Conservation (phyloP, 108 stramenopile genomes). For the Discostella stelligeroides region DNA sequence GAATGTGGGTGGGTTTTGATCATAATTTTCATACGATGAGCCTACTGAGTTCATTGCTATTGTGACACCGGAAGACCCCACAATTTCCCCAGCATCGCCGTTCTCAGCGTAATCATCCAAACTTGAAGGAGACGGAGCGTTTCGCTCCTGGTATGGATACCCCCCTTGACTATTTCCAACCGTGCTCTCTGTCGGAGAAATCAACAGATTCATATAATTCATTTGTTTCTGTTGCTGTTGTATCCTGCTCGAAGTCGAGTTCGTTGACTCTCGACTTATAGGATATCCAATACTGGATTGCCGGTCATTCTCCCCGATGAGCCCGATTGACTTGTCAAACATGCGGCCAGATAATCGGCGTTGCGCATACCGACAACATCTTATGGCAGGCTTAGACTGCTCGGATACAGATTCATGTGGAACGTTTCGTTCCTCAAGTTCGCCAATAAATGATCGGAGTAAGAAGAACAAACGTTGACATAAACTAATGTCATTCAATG, state of each 20-base stretch:
- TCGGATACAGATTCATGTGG: slow-evolving; percentile 6
- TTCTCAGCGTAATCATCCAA: slow-evolving; percentile 1
- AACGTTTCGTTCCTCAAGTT: slow-evolving; percentile 37
- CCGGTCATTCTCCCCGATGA: slow-evolving; percentile 17
- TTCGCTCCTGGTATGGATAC: slow-evolving; percentile 1
- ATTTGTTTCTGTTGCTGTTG: slow-evolving; percentile 9
- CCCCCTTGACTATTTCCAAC: slow-evolving; percentile 2
- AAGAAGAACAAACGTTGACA: slow-evolving; percentile 61
- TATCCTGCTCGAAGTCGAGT: slow-evolving; percentile 18
- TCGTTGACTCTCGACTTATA: slow-evolving; percentile 41
- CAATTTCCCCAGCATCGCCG: background rate
- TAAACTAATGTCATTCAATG: slow-evolving; percentile 49
- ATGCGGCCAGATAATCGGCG: slow-evolving; percentile 40
- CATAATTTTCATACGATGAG: slow-evolving; percentile 20
- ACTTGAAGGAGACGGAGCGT: slow-evolving; percentile 6
- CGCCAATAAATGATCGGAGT: slow-evolving; percentile 52
- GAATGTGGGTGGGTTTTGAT: slow-evolving; percentile 4
- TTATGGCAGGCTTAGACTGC: slow-evolving; percentile 8
- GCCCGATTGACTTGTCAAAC: slow-evolving; percentile 33
- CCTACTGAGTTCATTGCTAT: slow-evolving; percentile 4
- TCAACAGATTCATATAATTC: slow-evolving; percentile 12
- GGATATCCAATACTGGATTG: slow-evolving; percentile 36
- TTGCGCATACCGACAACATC: slow-evolving; percentile 39
- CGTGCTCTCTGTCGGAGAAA: slow-evolving; percentile 35
- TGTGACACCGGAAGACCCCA: background rate